Percentiles rank a stretch among this genome's conserved stretches.
Conservation (phyloP, 2,329 filamentous ascomycete species). For the Colletotrichum sp. region DNA sequence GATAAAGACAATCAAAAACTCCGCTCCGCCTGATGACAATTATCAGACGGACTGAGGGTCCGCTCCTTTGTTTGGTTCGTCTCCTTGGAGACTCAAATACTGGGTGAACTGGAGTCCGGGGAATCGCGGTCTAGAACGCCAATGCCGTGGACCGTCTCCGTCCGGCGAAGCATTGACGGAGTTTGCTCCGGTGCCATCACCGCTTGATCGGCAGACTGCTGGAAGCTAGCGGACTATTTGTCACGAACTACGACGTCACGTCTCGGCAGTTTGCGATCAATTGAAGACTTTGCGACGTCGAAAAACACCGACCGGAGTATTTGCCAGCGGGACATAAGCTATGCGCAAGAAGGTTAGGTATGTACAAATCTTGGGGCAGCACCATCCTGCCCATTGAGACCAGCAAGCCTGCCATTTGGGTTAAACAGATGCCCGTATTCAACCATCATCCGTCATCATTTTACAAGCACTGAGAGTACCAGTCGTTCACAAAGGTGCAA, state of each 20-base stretch:
- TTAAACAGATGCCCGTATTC: background rate
- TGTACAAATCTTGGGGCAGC: background rate
- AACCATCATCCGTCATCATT: no score
- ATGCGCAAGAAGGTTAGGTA: background rate
- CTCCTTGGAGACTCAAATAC: background rate
- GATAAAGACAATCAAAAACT: background rate
- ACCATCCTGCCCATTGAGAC: background rate
- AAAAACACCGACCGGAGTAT: background rate
- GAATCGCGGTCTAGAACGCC: background rate
- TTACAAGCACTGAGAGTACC: conserved; percentile 27
- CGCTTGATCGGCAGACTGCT: background rate
- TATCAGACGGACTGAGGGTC: background rate
- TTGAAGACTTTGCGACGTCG: background rate
- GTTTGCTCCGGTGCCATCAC: background rate
- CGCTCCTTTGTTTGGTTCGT: background rate
- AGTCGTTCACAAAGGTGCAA: conserved; percentile 23
- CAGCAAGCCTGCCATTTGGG: rapidly evolving
- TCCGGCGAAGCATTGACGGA: background rate
- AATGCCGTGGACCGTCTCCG: background rate
- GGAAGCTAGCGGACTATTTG: background rate
- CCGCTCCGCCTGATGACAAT: background rate
- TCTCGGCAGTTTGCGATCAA: background rate
- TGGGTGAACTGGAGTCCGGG: background rate
- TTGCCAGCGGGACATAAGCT: background rate
- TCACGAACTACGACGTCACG: background rate